These are phyloP conservation scores for Aspergillus sp. DNA, from an alignment of 2,329 filamentous ascomycete species.

Conservation along the genomic window DNA sequence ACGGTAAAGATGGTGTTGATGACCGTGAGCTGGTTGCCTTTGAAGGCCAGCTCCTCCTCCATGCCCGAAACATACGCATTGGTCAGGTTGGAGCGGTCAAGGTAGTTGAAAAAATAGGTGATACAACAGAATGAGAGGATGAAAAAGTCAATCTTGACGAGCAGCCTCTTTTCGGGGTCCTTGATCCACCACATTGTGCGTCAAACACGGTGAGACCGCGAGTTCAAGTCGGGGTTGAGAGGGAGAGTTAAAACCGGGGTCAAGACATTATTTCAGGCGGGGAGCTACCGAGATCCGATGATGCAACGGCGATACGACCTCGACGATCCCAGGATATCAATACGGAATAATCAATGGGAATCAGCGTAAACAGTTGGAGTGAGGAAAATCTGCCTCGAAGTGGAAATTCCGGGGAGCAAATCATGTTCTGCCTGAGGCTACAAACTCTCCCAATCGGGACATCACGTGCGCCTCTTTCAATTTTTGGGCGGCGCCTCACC, in stretches of 20 bases:
- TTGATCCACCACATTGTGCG: not conserved
- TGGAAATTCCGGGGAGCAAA: not conserved
- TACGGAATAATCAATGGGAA: too few relatives aligned
- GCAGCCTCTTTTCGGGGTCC: constrained; percentile 29
- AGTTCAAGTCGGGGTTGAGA: too few relatives aligned
- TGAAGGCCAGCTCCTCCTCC: constrained; percentile 33
- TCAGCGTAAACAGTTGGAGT: too few relatives aligned
- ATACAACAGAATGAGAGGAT: constrained; percentile 48
- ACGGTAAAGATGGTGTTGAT: constrained; percentile 29
- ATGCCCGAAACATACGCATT: constrained; percentile 48
- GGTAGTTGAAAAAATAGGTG: constrained; percentile 50
- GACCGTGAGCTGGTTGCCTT: constrained; percentile 30
- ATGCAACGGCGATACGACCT: not conserved
- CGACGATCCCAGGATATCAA: not conserved
- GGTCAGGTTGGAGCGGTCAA: constrained; percentile 49
- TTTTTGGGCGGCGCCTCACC: not conserved
- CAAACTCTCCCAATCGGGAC: not conserved
- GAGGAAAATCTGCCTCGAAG: too few relatives aligned
- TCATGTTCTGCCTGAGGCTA: not conserved
- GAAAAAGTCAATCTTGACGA: constrained; percentile 55
- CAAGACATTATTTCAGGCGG: not conserved
- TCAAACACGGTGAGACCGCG: too few relatives aligned
- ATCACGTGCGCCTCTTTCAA: not conserved
- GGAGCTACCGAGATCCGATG: not conserved
- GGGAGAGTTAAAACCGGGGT: not conserved